These are phyloP conservation scores for Jatropha podagrica DNA, from an alignment of 441 rosid species.

Conservation along the genomic window DNA sequence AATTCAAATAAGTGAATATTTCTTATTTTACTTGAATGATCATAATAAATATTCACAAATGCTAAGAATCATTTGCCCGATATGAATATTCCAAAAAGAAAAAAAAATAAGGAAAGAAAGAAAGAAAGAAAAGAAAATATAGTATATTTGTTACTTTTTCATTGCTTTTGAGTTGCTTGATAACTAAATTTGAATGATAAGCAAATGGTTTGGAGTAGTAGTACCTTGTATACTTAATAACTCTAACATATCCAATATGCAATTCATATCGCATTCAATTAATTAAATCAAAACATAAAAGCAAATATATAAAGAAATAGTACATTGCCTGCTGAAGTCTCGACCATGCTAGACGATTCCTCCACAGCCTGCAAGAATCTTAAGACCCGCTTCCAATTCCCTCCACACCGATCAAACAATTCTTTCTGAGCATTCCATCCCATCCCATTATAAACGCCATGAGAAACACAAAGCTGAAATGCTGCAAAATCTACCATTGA, in stretches of 20 bases:
- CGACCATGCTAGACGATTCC: constrained; percentile 67
- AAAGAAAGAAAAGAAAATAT: neutral
- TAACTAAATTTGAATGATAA: neutral
- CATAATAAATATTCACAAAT: neutral
- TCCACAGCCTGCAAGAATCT: constrained; percentile 86
- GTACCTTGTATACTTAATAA: neutral
- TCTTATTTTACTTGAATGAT: neutral
- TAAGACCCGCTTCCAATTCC: constrained; percentile 83
- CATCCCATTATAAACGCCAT: constrained; percentile 58
- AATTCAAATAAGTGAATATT: neutral
- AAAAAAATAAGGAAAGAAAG: neutral
- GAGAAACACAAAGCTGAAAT: constrained; percentile 62
- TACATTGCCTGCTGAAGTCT: constrained; percentile 94
- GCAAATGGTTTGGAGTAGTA: neutral
- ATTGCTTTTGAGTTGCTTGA: neutral
- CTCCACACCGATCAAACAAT: constrained; percentile 72
- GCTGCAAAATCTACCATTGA: constrained; percentile 82
- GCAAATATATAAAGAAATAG: constrained; percentile 35
- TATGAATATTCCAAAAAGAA: neutral
- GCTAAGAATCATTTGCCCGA: neutral
- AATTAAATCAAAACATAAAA: constrained; percentile 2
- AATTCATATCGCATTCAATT: constrained; percentile 5
- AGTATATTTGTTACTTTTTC: neutral
- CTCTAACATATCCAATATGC: neutral
- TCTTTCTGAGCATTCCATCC: constrained; percentile 47